Base-by-base conservation (phyloP, 495 filamentous ascomycete genomes). In the Cercophora scortea region DNA sequence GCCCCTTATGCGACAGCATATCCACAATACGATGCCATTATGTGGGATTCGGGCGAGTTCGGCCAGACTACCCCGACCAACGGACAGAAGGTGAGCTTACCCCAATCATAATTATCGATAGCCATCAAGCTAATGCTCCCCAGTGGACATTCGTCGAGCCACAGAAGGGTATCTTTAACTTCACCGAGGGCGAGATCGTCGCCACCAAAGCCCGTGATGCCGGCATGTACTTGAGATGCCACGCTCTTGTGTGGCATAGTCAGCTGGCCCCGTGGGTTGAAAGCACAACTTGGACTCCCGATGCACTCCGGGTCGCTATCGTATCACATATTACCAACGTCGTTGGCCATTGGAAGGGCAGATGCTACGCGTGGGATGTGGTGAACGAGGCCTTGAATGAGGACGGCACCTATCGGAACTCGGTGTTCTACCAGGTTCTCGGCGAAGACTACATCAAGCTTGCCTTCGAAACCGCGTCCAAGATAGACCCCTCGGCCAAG, bases 281-380 rank as follows among this genome's bases (percentile, higher is more conserved):
- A 46, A 47, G 33, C 13, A 25, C 50, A 10, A 68, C 72, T 5
- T 82, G 75, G 72, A 77, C 71, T 4, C 73, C 71, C 15, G 69
- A 58, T 3, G 76, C 74, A 1, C 67, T 85, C 3, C 71, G 69
- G 8, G 67, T 69, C 1, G 73, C 72, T 10, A 59, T 83, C 50
- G 68, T 77, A 40, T 73, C 71, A 51, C 80, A 82, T 68, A 69
- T 82, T 49, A 69, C 62, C 6, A 75, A 68, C n/a, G 62, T 80
- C 11, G 69, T 79, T 19, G 61, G 63, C 13, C 73, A 74, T 33
- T 84, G 73, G 54, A 77, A 72, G 60, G 79, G 79, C 51, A 74
- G 79, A 67, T 75, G 81, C 57, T 77, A 77, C 58, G 73, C 69
- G 45, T 84, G 80, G 81, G 79, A 83, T 54, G 79, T 83, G 8